Percentiles rank a stretch among this genome's conserved stretches.
Conservation (phyloP, 2,329 filamentous ascomycete genomes). For the Arthrobotrys entomopaga region DNA sequence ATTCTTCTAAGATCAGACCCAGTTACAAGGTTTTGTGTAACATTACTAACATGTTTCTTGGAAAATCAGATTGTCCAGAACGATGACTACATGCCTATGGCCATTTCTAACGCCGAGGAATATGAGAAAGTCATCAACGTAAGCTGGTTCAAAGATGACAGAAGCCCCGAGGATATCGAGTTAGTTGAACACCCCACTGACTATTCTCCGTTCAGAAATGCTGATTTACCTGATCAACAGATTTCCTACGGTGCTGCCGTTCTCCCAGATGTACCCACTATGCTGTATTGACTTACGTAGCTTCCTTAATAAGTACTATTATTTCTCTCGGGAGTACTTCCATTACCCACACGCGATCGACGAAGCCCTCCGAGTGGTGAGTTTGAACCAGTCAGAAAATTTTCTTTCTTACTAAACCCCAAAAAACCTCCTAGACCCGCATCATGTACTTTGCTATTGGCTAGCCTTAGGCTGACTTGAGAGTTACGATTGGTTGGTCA, state of each 20-base stretch:
- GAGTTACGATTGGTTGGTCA: constrained; percentile 43
- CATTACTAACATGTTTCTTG: constrained; percentile 38
- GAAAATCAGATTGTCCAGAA: constrained; percentile 74
- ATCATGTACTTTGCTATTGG: constrained; percentile 49
- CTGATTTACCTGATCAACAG: constrained; percentile 63
- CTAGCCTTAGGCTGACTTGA: constrained; percentile 21
- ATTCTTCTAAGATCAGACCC: not conserved
- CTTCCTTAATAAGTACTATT: constrained; percentile 97
- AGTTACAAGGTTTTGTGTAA: constrained; percentile 30
- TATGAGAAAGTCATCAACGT: constrained; percentile 96
- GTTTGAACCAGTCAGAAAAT: constrained; percentile 68
- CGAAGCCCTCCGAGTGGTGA: constrained; percentile 73
- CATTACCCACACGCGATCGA: constrained; percentile 90
- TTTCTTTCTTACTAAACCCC: constrained; percentile 37
- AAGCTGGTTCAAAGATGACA: constrained; percentile 93
- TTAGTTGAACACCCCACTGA: constrained; percentile 63
- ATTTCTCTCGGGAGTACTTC: constrained; percentile 96
- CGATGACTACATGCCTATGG: constrained; percentile 99
- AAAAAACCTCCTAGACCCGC: constrained; percentile 25
- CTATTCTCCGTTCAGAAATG: constrained; percentile 4
- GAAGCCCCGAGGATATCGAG: constrained; percentile 77
- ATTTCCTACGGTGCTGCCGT: constrained; percentile 94
- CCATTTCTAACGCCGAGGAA: constrained; percentile 86
- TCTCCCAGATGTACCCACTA: constrained; percentile 98
- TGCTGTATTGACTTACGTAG: constrained; percentile 98